Conservation (phyloP, 805 yeast genomes). For the Cyberlindnera maclurae region DNA sequence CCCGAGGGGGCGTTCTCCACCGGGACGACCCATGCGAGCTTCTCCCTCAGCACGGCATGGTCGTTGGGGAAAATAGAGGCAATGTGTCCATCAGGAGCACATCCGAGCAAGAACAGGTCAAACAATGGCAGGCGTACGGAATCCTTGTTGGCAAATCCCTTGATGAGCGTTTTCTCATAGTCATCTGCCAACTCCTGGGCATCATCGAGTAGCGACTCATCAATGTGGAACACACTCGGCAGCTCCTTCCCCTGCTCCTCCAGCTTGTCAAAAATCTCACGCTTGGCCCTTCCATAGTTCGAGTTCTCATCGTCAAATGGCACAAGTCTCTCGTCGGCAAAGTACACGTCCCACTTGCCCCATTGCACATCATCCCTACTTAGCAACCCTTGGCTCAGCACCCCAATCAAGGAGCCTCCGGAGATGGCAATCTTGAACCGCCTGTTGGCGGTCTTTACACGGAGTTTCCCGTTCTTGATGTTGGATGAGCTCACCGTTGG, state of each 20-base stretch:
- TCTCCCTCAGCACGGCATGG: slow-evolving; percentile 81
- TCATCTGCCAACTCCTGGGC: slow-evolving; percentile 92
- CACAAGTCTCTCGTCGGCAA: slow-evolving; percentile 93
- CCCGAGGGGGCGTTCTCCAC: slow-evolving; percentile 89
- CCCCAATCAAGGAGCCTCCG: slow-evolving; percentile 89
- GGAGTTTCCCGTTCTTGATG: slow-evolving; percentile 5
- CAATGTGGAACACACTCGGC: slow-evolving; percentile 80
- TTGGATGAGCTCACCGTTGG: background rate
- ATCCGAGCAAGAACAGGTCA: slow-evolving; percentile 84
- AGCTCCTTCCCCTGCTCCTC: slow-evolving; percentile 26
- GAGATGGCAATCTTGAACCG: slow-evolving; percentile 86
- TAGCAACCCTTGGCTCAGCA: slow-evolving; percentile 78
- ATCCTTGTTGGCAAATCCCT: slow-evolving; percentile 92
- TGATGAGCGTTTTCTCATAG: slow-evolving; percentile 80
- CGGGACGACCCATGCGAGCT: slow-evolving; percentile 92
- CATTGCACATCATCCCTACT: slow-evolving; percentile 73
- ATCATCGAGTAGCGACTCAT: slow-evolving; percentile 64
- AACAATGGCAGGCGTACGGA: slow-evolving; percentile 93
- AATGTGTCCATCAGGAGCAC: slow-evolving; percentile 98
- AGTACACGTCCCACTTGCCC: slow-evolving; percentile 93
- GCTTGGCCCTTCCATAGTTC: slow-evolving; percentile 83
- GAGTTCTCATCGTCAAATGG: slow-evolving; percentile 78
- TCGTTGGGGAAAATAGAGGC: slow-evolving; percentile 90
- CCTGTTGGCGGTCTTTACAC: slow-evolving; percentile 34
- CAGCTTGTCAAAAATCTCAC: slow-evolving; percentile 70